Evolutionary conservation across 2,329 filamentous ascomycete species (phyloP).

Genomic region (Phoma sp.): DNA sequence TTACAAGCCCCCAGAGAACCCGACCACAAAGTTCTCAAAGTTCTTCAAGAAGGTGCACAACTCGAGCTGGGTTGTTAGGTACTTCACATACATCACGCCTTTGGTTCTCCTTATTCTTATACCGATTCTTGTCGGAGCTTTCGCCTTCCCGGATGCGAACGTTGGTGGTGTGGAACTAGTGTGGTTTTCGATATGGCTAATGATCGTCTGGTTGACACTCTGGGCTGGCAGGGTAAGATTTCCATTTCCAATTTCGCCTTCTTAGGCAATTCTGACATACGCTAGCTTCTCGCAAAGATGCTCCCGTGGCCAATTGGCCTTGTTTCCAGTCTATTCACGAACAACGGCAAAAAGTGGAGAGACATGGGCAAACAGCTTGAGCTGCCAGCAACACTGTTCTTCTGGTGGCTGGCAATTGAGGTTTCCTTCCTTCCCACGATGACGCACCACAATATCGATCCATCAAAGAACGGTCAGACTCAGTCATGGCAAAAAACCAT

Average conservation of each 20-base stretch:
- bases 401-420: constrained; percentile 89
- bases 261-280: constrained; percentile 11
- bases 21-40: constrained; percentile 67
- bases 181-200: constrained; percentile 96
- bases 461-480: constrained; percentile 43
- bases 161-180: constrained; percentile 78
- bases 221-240: constrained; percentile 72
- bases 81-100: constrained; percentile 75
- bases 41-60: constrained; percentile 71
- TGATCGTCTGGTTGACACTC: constrained; percentile 89
- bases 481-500: constrained; percentile 76
- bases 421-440: constrained; percentile 87
- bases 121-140: constrained; percentile 70
- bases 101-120: constrained; percentile 70
- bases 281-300: constrained; percentile 67
- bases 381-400: constrained; percentile 82
- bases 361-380: constrained; percentile 88
- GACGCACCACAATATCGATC: constrained; percentile 66
- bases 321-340: constrained; percentile 78
- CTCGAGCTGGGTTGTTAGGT: constrained; percentile 72
- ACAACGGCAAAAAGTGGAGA: constrained; percentile 90
- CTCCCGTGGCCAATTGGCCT: constrained; percentile 69
- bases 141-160: constrained; percentile 65
- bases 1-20: constrained; percentile 70
- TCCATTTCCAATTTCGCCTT: neutral